phyloP scores from a whole-genome alignment of 345 rosid genomes.

The Chamaenerion angustifolium region DNA sequence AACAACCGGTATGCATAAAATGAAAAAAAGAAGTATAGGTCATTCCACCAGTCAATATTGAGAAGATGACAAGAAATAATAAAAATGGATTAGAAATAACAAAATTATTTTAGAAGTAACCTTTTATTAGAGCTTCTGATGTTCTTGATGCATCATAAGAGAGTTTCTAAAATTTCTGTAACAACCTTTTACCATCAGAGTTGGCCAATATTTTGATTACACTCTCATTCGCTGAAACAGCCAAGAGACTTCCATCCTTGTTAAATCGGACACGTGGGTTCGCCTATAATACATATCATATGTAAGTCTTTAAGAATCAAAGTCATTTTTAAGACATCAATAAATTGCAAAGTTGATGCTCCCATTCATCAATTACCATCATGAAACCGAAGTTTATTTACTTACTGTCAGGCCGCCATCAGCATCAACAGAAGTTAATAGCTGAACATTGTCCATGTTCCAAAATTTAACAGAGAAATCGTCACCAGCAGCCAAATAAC shows the following conservation, averaged over 20 bases:
- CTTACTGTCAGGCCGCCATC: conserved; percentile 32
- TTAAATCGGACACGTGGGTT: conserved; percentile 31
- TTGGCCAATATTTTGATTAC: conserved; percentile 26
- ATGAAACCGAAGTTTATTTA: conserved; percentile 7
- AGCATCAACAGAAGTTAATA: conserved; percentile 16
- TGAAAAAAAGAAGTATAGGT: no score
- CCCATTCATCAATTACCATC: no score
- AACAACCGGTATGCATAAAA: no score
- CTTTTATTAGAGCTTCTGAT: background rate
- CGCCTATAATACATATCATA: conserved; percentile 23
- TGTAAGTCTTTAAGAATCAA: conserved; percentile 4
- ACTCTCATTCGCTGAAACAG: conserved; percentile 28
- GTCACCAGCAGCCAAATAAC: conserved; percentile 31
- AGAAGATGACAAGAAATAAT: no score
- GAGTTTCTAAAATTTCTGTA: conserved; percentile 16
- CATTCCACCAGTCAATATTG: no score
- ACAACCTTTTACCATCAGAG: conserved; percentile 19
- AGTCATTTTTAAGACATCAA: no score
- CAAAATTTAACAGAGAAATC: conserved; percentile 25
- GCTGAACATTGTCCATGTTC: conserved; percentile 28
- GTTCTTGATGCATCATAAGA: conserved; percentile 15
- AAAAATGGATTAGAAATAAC: no score
- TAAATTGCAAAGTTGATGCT: background rate
- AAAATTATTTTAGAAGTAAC: no score
- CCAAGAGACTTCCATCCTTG: conserved; percentile 28